Base-by-base conservation (phyloP, 2,329 filamentous ascomycete species). In the Cladosporium colombiae region DNA sequence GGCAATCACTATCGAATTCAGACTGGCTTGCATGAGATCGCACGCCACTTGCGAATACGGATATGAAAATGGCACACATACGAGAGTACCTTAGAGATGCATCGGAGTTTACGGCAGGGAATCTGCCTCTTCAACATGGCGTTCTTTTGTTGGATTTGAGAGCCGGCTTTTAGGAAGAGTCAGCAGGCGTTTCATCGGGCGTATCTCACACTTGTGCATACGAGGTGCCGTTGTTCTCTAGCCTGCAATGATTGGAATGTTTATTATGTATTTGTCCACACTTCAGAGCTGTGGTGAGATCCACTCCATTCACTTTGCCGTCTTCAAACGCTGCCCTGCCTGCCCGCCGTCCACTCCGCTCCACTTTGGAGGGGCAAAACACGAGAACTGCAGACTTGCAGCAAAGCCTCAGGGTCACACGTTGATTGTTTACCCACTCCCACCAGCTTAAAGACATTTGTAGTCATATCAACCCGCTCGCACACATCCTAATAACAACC, bases 171-270 rank as follows among this genome's bases (percentile, higher is more conserved):
- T 16, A 33, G 10, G 33, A 31, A 33, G 35, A 40, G 21, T 16
- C 56, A 59, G 56, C 56, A 59, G 56, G 56, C 35, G 56, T 59
- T 59, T 40, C 40, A 37, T 57, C 21, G 55, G n/a, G 33, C 31
- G 33, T 57, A 57, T 40, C 55, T 57, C 55, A 59, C 33, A 7
- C 25, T 44, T 59, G 56, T 59, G 56, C 56, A 59, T 59, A 59
- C 21, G 23, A 27, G 56, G 25, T 25, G 21, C 31, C 21, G 10
- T 37, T 25, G 13, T 40, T 57, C n/a, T 44, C 27, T 40, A 59
- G 56, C 37, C 23, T 46, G 56, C 56, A 59, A 59, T 46, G 52
- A 35, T 31, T 35, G 56, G 23, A 44, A 59, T 27, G 21, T 46
- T 29, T 29, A 59, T 25, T 21, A 59, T 59, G 56, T 46, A 21